Conservation (phyloP, 2,329 filamentous ascomycete species). For the Diaporthe sp. region DNA sequence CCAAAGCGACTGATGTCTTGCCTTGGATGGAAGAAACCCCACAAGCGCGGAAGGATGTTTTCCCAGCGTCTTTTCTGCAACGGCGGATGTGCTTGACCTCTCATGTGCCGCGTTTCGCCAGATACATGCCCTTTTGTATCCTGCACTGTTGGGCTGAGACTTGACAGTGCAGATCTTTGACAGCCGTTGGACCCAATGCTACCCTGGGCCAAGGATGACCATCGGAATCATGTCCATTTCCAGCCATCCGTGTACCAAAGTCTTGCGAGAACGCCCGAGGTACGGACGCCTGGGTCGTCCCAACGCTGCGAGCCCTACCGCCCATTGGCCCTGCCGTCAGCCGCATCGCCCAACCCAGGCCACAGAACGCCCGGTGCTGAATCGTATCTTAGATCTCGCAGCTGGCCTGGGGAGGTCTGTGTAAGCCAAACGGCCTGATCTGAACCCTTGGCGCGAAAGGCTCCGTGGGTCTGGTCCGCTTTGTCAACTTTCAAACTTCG, state of each 20-base stretch:
- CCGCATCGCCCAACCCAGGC: background rate
- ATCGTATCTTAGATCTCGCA: background rate
- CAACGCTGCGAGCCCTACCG: background rate
- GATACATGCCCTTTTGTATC: background rate
- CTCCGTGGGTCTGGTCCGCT: background rate
- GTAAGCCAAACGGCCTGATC: background rate
- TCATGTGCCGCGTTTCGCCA: background rate
- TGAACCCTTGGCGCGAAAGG: background rate
- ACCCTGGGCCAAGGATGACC: background rate
- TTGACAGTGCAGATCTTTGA: conserved; percentile 18
- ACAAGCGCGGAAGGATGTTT: background rate
- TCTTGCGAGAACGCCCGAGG: background rate
- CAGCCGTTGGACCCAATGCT: background rate
- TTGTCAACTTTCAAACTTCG: conserved; percentile 5
- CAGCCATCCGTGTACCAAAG: background rate
- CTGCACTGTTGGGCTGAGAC: background rate
- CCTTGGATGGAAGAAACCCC: background rate
- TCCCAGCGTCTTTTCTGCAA: background rate
- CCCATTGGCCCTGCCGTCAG: conserved; percentile 1
- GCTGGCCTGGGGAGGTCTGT: background rate
- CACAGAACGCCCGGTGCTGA: background rate
- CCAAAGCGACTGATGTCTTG: background rate
- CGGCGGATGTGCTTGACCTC: background rate
- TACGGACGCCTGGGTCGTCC: conserved; percentile 20
- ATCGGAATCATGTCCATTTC: background rate